Evolutionary conservation across 2,329 filamentous ascomycete genomes (phyloP).

Genomic region (Calonectria pauciramosa): DNA sequence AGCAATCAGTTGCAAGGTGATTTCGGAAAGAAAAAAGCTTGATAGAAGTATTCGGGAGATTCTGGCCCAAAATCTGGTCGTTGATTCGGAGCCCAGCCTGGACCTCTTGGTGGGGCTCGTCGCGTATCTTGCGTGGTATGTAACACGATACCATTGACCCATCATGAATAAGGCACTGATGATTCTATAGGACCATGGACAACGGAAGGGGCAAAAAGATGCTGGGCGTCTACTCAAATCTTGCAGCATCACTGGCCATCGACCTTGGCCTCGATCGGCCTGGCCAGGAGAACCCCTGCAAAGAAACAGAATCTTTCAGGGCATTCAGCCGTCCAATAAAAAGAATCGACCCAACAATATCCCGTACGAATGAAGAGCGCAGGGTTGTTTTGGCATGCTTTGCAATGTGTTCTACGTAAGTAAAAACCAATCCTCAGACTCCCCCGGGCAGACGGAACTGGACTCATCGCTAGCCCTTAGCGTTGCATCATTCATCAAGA

Average conservation of each 20-base stretch:
- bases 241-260: constrained; percentile 32
- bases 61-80: constrained; percentile 40
- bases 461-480: constrained; percentile 3
- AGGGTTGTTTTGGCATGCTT: constrained; percentile 48
- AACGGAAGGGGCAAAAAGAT: constrained; percentile 27
- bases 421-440: background rate
- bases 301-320: constrained; percentile 26
- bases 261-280: constrained; percentile 36
- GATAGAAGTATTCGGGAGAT: constrained; percentile 35
- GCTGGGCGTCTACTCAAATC: constrained; percentile 24
- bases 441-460: background rate
- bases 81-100: constrained; percentile 40
- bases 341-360: background rate
- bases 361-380: constrained; percentile 50
- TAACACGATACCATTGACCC: background rate
- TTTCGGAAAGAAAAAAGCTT: constrained; percentile 37
- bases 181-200: constrained; percentile 27
- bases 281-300: constrained; percentile 26
- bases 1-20: constrained; percentile 41
- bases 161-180: background rate
- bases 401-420: constrained; percentile 45
- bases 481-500: constrained; percentile 43
- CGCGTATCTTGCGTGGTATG: constrained; percentile 42
- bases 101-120: constrained; percentile 45
- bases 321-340: constrained; percentile 34